Conservation (phyloP, 2,329 filamentous ascomycete genomes). For the Botrytis aclada region DNA sequence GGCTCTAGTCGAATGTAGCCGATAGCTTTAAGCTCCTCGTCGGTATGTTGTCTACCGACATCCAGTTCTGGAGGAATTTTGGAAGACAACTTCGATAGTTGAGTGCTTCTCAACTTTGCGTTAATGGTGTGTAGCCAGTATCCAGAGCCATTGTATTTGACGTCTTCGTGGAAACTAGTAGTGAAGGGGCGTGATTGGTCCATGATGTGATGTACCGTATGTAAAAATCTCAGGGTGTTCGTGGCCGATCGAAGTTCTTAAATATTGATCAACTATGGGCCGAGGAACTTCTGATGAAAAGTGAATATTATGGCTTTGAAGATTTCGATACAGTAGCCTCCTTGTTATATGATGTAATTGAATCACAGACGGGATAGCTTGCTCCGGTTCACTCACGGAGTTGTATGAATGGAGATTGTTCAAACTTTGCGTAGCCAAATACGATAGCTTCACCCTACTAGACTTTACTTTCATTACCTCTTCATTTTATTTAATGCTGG, state of each 20-base stretch:
- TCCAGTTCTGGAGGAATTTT: background rate
- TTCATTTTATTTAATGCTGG: background rate
- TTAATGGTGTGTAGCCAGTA: background rate
- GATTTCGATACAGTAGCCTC: background rate
- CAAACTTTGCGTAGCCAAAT: background rate
- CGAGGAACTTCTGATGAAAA: background rate
- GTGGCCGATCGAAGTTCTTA: background rate
- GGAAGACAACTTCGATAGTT: background rate
- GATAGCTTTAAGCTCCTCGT: background rate
- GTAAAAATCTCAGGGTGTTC: background rate
- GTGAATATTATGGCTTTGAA: background rate
- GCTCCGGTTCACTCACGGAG: fast-evolving
- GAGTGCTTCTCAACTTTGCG: background rate
- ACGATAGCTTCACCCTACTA: background rate
- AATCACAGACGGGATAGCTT: background rate
- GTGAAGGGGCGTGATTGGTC: background rate
- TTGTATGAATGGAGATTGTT: background rate
- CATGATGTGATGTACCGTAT: background rate
- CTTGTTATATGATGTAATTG: background rate
- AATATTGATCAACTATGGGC: background rate
- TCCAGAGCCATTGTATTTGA: background rate
- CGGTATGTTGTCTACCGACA: background rate
- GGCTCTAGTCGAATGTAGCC: background rate
- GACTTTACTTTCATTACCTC: background rate
- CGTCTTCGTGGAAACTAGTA: background rate